Evolutionary conservation across 305 asterid genomes (phyloP).

Genomic region (Solanum hybrid): DNA sequence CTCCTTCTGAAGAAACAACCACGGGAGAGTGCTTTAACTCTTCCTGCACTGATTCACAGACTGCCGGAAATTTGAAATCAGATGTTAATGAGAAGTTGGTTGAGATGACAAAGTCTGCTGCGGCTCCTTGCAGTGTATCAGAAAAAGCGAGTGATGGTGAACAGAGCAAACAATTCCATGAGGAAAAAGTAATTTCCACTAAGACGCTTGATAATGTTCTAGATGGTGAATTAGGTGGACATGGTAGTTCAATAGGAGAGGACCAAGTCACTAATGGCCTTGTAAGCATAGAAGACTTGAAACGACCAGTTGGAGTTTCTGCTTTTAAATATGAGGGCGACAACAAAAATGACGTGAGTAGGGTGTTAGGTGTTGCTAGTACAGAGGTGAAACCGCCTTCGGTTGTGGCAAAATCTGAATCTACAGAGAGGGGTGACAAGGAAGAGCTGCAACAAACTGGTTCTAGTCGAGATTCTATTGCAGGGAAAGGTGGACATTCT

Average conservation of each 20-base stretch:
- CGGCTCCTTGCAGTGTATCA: constrained; percentile 11
- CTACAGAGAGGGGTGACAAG: constrained; percentile 9
- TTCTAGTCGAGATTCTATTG: constrained; percentile 9
- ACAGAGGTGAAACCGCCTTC: constrained; percentile 14
- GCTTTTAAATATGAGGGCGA: constrained; percentile 17
- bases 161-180: constrained; percentile 16
- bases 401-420: neutral
- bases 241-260: constrained; percentile 12
- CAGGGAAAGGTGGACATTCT: constrained; percentile 13
- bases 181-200: constrained; percentile 14
- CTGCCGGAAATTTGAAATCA: constrained; percentile 9
- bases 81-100: constrained; percentile 20
- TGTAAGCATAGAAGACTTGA: constrained; percentile 16
- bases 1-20: constrained; percentile 26
- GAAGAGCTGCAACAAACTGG: constrained; percentile 11
- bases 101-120: constrained; percentile 20
- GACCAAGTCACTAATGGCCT: constrained; percentile 12
- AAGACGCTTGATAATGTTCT: constrained; percentile 10
- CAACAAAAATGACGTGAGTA: constrained; percentile 16
- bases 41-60: constrained; percentile 15
- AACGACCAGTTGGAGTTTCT: constrained; percentile 20
- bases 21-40: constrained; percentile 21
- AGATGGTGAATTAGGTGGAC: constrained; percentile 12
- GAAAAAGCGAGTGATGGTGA: constrained; percentile 25
- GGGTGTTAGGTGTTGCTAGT: constrained; percentile 3